Conservation (phyloP, 169 alveolate genomes). For the Babesia gibsoni region DNA sequence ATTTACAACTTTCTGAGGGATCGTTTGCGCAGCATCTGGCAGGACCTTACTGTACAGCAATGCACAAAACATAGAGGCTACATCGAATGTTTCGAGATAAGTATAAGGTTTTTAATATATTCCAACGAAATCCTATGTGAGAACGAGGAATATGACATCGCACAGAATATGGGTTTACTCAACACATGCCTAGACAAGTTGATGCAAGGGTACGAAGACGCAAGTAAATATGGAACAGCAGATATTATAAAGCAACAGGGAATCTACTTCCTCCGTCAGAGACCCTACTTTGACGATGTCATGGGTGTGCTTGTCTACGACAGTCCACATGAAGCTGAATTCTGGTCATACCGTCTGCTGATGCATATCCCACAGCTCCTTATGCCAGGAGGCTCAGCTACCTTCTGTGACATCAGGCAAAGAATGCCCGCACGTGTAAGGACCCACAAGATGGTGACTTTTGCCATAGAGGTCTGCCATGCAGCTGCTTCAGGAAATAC, state of each 20-base stretch:
- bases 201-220: conserved; percentile 81
- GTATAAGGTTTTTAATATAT: conserved; percentile 74
- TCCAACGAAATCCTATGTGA: conserved; percentile 73
- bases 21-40: conserved; percentile 83
- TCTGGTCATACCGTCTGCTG: conserved; percentile 80
- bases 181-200: conserved; percentile 79
- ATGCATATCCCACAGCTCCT: conserved; percentile 64
- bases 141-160: conserved; percentile 72
- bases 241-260: neutral
- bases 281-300: conserved; percentile 5
- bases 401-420: conserved; percentile 68
- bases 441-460: conserved; percentile 23
- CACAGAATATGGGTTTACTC: conserved; percentile 73
- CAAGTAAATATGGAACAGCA: conserved; percentile 35
- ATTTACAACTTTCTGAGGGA: conserved; percentile 81
- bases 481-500: conserved; percentile 42
- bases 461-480: conserved; percentile 48
- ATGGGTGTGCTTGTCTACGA: conserved; percentile 66
- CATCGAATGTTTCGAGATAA: conserved; percentile 78
- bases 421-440: conserved; percentile 55
- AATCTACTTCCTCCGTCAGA: too few relatives aligned
- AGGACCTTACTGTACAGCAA: conserved; percentile 83
- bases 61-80: conserved; percentile 78
- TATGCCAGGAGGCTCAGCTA: conserved; percentile 59
- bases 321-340: conserved; percentile 82